Percentiles rank a stretch among this genome's conserved stretches.
Conservation (phyloP, 2,329 filamentous ascomycete species). For the Phaeoacremonium minimum region DNA sequence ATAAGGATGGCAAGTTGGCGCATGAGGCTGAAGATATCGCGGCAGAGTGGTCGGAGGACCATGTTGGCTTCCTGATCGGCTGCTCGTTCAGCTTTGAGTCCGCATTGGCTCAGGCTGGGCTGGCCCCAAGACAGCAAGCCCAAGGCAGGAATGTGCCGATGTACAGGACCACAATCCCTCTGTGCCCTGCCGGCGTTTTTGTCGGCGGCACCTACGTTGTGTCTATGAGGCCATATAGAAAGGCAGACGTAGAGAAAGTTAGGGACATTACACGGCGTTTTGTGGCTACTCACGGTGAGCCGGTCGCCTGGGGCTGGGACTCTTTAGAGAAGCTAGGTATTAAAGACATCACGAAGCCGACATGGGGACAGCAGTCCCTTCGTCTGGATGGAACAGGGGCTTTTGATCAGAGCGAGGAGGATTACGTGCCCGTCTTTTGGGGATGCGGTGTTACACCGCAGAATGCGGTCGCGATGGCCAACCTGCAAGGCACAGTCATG, state of each 20-base stretch:
- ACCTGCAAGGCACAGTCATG: conserved; percentile 51
- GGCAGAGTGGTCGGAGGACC: conserved; percentile 49
- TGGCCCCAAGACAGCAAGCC: conserved; percentile 45
- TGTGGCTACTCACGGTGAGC: conserved; percentile 57
- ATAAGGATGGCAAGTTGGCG: conserved; percentile 39
- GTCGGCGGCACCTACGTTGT: conserved; percentile 50
- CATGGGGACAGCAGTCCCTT: conserved; percentile 52
- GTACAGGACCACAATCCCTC: conserved; percentile 53
- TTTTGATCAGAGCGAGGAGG: conserved; percentile 25
- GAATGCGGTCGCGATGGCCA: conserved; percentile 55
- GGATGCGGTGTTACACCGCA: conserved; percentile 65
- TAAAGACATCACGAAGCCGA: conserved; percentile 40
- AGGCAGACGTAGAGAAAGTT: conserved; percentile 44
- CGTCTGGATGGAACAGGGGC: conserved; percentile 31
- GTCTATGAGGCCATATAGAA: conserved; percentile 57
- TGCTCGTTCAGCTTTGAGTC: conserved; percentile 62
- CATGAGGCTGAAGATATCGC: conserved; percentile 36
- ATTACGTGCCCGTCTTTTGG: conserved; percentile 55
- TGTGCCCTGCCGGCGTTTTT: conserved; percentile 57
- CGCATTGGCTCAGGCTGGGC: conserved; percentile 43
- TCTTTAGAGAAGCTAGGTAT: conserved; percentile 49
- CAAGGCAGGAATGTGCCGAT: conserved; percentile 52
- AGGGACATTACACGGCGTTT: conserved; percentile 51
- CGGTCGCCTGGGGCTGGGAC: conserved; percentile 62
- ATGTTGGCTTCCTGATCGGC: conserved; percentile 60